A percentile compares a stretch with the other conserved stretches of the same genome.
These are phyloP conservation scores for Cytospora chrysosperma DNA, from an alignment of 2,329 filamentous ascomycete genomes.

Conservation along the genomic window DNA sequence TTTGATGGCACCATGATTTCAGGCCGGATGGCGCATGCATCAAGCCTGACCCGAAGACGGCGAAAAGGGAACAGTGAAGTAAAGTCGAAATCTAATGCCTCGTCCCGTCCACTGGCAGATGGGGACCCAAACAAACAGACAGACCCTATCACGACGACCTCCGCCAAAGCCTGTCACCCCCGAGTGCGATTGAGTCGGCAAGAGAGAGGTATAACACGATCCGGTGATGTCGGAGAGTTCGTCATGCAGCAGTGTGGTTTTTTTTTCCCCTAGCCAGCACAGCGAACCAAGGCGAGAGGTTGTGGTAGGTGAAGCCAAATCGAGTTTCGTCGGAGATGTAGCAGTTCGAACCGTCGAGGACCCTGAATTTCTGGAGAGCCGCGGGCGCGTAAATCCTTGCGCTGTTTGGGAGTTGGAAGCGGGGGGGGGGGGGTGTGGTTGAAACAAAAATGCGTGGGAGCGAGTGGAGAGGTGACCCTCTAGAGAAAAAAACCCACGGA, in stretches of 20 bases:
- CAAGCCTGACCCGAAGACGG: slow-evolving; percentile 11
- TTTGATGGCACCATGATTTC: slow-evolving; percentile 24
- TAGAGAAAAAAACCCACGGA: not conserved
- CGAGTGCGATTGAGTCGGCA: slow-evolving; percentile 14
- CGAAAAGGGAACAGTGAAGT: not conserved
- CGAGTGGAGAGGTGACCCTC: slow-evolving; percentile 8
- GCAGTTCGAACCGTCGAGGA: slow-evolving; percentile 5
- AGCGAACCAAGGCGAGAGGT: slow-evolving; percentile 1
- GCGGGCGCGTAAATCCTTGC: slow-evolving; percentile 23
- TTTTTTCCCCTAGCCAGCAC: not conserved
- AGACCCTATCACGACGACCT: no score
- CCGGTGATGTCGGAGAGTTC: slow-evolving; percentile 15
- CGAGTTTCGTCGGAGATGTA: slow-evolving; percentile 4
- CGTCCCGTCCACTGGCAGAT: slow-evolving; percentile 8
- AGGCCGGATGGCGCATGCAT: slow-evolving; percentile 21
- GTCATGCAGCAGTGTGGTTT: slow-evolving; percentile 16
- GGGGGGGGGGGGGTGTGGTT: no score
- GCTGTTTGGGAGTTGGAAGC: slow-evolving; percentile 23
- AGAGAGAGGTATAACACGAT: slow-evolving; percentile 10
- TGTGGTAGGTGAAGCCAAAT: slow-evolving; percentile 1
- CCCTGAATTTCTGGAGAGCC: slow-evolving; percentile 15
- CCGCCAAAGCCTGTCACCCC: no score
- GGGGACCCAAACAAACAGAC: slow-evolving; percentile 5
- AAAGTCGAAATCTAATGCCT: slow-evolving; percentile 12
- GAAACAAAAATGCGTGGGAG: slow-evolving; percentile 8